Conservation (phyloP, 805 yeast genomes). For the Candida michaelii region DNA sequence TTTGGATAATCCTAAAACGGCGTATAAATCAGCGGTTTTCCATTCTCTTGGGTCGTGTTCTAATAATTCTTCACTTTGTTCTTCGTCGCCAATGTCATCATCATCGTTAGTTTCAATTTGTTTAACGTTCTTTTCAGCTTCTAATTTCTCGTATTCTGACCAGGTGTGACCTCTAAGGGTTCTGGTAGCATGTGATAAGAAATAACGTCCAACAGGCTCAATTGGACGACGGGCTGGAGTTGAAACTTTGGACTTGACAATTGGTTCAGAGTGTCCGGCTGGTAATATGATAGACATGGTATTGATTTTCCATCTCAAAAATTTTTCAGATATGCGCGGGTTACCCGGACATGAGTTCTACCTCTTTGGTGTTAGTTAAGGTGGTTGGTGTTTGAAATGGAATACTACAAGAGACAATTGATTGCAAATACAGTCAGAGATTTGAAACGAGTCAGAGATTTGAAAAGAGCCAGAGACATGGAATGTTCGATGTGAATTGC, state of each 20-base stretch:
- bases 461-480: no score
- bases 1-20: slow-evolving; percentile 90
- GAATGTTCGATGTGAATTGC: no score
- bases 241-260: slow-evolving; percentile 49
- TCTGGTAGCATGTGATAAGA: slow-evolving; percentile 95
- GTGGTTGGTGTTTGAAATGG: no score
- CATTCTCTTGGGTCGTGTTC: slow-evolving; percentile 96
- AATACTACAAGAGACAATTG: not conserved
- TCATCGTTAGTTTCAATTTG: slow-evolving; percentile 61
- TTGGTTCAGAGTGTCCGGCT: slow-evolving; percentile 23
- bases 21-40: slow-evolving; percentile 95
- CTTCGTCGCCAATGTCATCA: slow-evolving; percentile 74
- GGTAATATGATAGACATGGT: slow-evolving; percentile 49
- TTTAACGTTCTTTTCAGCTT: slow-evolving; percentile 85
- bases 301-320: no score
- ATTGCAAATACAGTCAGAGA: no score
- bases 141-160: slow-evolving; percentile 94
- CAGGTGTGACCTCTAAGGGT: slow-evolving; percentile 95
- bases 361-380: no score
- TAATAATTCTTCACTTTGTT: slow-evolving; percentile 66
- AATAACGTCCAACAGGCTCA: slow-evolving; percentile 96
- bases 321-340: slow-evolving; percentile 9
- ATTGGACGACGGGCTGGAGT: slow-evolving; percentile 74
- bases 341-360: slow-evolving; percentile 5
- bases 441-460: no score